A percentile compares a stretch with the other conserved stretches of the same genome.
These are phyloP conservation scores for Ceratocystis diversiconidia DNA, from an alignment of 2,329 filamentous ascomycete genomes.

Conservation along the genomic window DNA sequence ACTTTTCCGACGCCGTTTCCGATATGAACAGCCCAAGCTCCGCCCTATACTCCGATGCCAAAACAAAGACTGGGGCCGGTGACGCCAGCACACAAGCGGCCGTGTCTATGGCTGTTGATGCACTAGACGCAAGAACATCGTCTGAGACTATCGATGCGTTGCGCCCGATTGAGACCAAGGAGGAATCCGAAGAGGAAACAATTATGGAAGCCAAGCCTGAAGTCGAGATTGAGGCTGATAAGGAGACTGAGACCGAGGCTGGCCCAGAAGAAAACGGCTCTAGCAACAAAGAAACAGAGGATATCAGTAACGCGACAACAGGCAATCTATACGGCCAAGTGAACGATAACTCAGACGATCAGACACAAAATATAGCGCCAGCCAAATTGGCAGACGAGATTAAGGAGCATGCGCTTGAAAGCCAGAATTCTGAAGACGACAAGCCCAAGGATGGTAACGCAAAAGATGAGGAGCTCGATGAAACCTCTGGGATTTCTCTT, in stretches of 20 bases:
- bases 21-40: constrained; percentile 30
- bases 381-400: neutral
- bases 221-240: neutral
- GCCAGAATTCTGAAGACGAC: neutral
- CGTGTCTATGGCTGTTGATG: constrained; percentile 41
- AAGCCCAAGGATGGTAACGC: neutral
- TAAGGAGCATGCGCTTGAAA: neutral
- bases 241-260: neutral
- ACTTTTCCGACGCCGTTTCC: constrained; percentile 54
- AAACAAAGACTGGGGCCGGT: constrained; percentile 4
- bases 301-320: neutral
- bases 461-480: neutral
- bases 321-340: neutral
- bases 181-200: constrained; percentile 15
- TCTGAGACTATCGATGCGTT: constrained; percentile 21
- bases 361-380: neutral
- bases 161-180: constrained; percentile 6
- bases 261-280: neutral
- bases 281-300: neutral
- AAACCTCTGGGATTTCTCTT: neutral
- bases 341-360: neutral
- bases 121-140: constrained; percentile 21
- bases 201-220: neutral
- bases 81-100: constrained; percentile 30
- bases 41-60: constrained; percentile 38